Conservation (phyloP, 2,329 filamentous ascomycete genomes). For the Fusarium sp. region DNA sequence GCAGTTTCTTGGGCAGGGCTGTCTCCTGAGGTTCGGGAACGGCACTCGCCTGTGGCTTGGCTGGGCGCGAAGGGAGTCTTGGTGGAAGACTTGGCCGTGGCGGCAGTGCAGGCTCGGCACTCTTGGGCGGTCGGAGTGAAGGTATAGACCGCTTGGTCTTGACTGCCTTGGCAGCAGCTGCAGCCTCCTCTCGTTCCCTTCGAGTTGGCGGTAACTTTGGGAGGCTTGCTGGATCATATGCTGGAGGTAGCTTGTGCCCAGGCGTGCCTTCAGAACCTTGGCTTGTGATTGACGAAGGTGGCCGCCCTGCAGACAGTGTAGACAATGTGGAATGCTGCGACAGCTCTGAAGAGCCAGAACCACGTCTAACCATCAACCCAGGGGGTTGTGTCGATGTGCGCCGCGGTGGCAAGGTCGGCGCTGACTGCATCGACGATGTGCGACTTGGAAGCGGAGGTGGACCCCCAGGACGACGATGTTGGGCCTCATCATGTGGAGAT, state of each 20-base stretch:
- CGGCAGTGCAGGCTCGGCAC: slow-evolving; percentile 44
- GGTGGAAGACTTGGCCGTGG: slow-evolving; percentile 60
- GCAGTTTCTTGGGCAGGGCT: slow-evolving; percentile 29
- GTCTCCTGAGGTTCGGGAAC: slow-evolving; percentile 18
- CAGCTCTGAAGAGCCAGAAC: slow-evolving; percentile 68
- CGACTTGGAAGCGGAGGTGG: slow-evolving; percentile 53
- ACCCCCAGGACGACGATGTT: slow-evolving; percentile 23
- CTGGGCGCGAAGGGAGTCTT: slow-evolving; percentile 62
- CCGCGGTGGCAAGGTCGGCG: slow-evolving; percentile 64
- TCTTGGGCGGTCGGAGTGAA: slow-evolving; percentile 22
- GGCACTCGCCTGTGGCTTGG: slow-evolving; percentile 40
- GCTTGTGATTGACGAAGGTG: slow-evolving; percentile 61
- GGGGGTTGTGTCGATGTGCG: slow-evolving; percentile 57
- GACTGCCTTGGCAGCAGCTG: slow-evolving; percentile 43
- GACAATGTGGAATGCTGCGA: slow-evolving; percentile 67
- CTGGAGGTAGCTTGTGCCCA: slow-evolving; percentile 65
- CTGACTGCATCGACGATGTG: slow-evolving; percentile 47
- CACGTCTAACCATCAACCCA: slow-evolving; percentile 58
- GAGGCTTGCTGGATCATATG: slow-evolving; percentile 66
- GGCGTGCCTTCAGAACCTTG: slow-evolving; percentile 55
- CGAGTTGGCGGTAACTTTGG: slow-evolving; percentile 68
- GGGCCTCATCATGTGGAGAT: slow-evolving; percentile 24
- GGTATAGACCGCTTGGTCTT: slow-evolving; percentile 29
- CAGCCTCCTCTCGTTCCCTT: slow-evolving; percentile 62
- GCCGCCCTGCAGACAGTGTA: slow-evolving; percentile 60